These are phyloP conservation scores for Aspergillus ibericus DNA, from an alignment of 2,329 filamentous ascomycete genomes.

Conservation along the genomic window DNA sequence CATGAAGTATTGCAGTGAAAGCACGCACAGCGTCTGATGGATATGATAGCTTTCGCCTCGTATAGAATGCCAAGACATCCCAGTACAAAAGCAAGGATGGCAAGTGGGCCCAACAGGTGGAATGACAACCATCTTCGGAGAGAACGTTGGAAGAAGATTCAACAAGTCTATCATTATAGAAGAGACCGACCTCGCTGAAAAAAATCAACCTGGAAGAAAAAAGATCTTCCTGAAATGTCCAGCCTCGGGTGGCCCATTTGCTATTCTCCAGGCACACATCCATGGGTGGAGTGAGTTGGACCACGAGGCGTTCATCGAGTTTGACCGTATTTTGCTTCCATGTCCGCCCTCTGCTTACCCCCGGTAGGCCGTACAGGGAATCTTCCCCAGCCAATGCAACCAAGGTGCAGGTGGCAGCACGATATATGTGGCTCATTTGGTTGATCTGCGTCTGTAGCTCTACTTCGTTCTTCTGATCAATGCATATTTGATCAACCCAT, in stretches of 20 bases:
- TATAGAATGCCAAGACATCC: no score
- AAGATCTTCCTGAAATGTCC: background rate
- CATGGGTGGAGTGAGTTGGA: background rate
- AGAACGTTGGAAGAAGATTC: no score
- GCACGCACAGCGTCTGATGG: no score
- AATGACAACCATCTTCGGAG: no score
- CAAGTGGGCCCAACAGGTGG: no score
- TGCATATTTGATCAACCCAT: constrained; percentile 4
- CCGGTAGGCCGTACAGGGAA: background rate
- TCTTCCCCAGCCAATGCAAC: background rate
- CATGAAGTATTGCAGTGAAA: no score
- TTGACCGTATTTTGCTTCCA: background rate
- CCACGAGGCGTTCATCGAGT: background rate
- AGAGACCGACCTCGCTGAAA: background rate
- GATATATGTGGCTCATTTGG: background rate
- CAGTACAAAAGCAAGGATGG: no score
- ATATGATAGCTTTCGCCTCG: no score
- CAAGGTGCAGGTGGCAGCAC: background rate
- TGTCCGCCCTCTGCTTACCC: background rate
- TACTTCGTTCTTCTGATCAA: background rate
- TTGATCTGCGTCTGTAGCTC: background rate
- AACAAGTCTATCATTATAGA: background rate
- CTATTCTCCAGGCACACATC: background rate
- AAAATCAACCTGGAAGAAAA: background rate
- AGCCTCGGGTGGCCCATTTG: background rate